Base-by-base conservation (phyloP, 768 basidiomycete genomes). In the Leccinum boreale region DNA sequence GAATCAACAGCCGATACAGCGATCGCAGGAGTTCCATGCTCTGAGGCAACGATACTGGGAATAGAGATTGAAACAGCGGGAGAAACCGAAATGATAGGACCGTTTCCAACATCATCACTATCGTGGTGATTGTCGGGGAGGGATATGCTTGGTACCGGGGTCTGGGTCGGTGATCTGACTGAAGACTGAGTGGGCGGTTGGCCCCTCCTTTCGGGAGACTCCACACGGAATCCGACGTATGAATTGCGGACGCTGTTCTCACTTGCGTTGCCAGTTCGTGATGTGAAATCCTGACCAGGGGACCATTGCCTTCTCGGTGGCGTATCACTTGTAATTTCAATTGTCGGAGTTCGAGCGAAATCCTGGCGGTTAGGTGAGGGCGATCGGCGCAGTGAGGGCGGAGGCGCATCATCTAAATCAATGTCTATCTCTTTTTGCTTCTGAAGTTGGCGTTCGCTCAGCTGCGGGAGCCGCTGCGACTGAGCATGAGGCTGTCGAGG, bases 91-190 rank as follows among this genome's bases (percentile, higher is more conserved):
- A 73, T 63, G 15, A 64, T 67, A 6, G 74, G 73, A 15, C 65
- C 55, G 23, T 52, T 53, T 19, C 47, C 45, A 31, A 49, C 54
- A 24, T 29, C 47, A 31, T 24, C 42, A 19, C 58, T 19, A 61
- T 58, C 23, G 14, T 44, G 57, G 12, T 47, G 58, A 42, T 42
- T 54, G 53, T 58, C 55, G 5, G 77, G 69, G 60, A 76, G 68
- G 17, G 74, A 68, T 53, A 78, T 77, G 60, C 68, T 79, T n/a
- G 79, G 77, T 35, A 84, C 77, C 63, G 79, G 73, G 4, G 78
- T 73, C 45, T 28, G 67, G 35, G 48, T 29, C 1, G 49, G 58
- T 36, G 53, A 50, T 35, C 58, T 57, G 5, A 53, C 33, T 23
- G 47, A 33, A 47, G 54, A 48, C 19, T 42, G 58, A 29, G 57